phyloP scores from a whole-genome alignment of 257 asterid genomes.

The Capsicum baccatum region DNA sequence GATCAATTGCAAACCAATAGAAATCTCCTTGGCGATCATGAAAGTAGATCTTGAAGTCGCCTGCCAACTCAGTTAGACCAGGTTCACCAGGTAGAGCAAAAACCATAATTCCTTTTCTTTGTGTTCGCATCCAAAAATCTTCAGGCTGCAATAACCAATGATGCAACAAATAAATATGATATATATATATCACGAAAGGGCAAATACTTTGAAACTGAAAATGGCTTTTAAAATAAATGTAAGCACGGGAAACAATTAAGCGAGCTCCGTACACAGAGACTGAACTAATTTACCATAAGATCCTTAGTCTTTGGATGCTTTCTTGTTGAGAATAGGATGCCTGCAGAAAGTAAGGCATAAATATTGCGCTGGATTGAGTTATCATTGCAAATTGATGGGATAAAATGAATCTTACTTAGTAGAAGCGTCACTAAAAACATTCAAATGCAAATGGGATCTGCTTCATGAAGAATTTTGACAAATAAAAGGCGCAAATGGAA shows the following conservation, averaged over 20 bases:
- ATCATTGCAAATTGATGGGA: slow-evolving; percentile 2
- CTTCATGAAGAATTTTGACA: not conserved
- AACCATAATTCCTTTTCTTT: slow-evolving; percentile 82
- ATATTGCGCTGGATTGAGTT: slow-evolving; percentile 37
- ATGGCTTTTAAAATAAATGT: not conserved
- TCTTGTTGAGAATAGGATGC: slow-evolving; percentile 81
- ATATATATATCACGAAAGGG: not conserved
- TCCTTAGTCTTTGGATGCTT: slow-evolving; percentile 91
- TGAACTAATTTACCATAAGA: slow-evolving; percentile 71
- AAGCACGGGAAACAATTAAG: not conserved
- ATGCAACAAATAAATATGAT: not conserved
- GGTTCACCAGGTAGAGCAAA: slow-evolving; percentile 98
- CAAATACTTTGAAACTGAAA: not conserved
- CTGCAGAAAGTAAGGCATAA: slow-evolving; percentile 48
- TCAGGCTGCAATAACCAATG: slow-evolving; percentile 67
- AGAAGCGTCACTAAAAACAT: not conserved
- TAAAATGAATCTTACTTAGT: slow-evolving; percentile 7
- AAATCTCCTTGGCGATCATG: slow-evolving; percentile 98
- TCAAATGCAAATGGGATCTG: not conserved
- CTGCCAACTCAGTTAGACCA: slow-evolving; percentile 85
- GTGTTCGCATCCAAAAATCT: slow-evolving; percentile 93
- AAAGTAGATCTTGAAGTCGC: slow-evolving; percentile 92
- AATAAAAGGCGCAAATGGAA: not conserved
- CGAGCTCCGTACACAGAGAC: slow-evolving; percentile 21
- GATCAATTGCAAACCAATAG: slow-evolving; percentile 68